Percentiles rank a stretch among this genome's conserved stretches.
Conservation (phyloP, 495 filamentous ascomycete species). For the Cercophora newfieldiana region DNA sequence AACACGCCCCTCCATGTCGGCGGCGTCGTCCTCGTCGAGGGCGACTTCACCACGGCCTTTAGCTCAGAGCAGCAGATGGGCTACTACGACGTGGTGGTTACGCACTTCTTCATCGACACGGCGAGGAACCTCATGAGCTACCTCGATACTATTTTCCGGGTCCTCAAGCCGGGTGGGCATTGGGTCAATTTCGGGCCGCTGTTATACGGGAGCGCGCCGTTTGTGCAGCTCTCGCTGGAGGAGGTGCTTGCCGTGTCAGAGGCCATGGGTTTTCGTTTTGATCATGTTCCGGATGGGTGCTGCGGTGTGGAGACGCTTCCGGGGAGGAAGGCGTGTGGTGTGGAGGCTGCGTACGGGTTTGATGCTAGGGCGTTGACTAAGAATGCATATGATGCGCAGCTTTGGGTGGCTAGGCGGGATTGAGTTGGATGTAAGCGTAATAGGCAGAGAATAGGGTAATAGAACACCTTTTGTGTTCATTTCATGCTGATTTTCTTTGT, state of each 20-base stretch:
- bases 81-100: conserved; percentile 44
- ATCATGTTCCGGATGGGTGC: conserved; percentile 11
- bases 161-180: conserved; percentile 40
- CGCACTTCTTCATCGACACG: conserved; percentile 55
- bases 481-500: no score
- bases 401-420: conserved; percentile 36
- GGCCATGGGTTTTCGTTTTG: conserved; percentile 35
- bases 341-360: conserved; percentile 35
- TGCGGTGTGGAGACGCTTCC: conserved; percentile 13
- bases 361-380: conserved; percentile 34
- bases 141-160: conserved; percentile 42
- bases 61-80: conserved; percentile 5
- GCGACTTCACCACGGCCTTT: conserved; percentile 43
- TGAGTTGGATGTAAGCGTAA: not conserved
- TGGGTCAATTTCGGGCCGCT: conserved; percentile 53
- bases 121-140: conserved; percentile 48
- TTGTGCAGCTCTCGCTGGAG: conserved; percentile 37
- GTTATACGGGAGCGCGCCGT: conserved; percentile 31
- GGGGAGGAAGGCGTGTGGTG: conserved; percentile 27
- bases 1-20: conserved; percentile 25
- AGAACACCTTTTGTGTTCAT: no score
- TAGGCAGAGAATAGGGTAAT: no score
- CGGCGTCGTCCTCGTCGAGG: conserved; percentile 38
- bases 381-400: conserved; percentile 35
- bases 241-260: conserved; percentile 32